Evolutionary conservation across 1,139 yeast species (phyloP).

Genomic region (Taiozyma onychis): DNA sequence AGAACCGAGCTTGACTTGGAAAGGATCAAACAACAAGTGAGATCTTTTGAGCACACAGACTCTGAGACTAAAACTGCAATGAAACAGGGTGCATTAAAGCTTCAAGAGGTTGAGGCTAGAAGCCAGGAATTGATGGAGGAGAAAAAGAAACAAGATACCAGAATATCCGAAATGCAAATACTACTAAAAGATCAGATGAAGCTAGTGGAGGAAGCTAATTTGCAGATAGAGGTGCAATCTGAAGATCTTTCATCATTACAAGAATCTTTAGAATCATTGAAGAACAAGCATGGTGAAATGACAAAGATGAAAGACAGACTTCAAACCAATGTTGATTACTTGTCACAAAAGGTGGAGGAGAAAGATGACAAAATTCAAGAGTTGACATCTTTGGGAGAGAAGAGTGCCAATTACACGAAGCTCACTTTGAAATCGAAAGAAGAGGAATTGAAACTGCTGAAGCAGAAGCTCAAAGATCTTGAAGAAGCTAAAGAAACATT

Average conservation of each 20-base stretch:
- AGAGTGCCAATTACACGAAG: background rate
- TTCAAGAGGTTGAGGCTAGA: background rate
- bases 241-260: background rate
- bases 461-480: background rate
- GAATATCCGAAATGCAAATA: background rate
- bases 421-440: slow-evolving; percentile 3
- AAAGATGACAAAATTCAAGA: background rate
- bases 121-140: background rate
- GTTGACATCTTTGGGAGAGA: background rate
- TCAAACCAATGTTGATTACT: background rate
- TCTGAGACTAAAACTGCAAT: background rate
- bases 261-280: background rate
- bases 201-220: background rate
- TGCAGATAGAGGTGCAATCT: background rate
- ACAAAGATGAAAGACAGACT: background rate
- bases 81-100: background rate
- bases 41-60: background rate
- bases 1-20: background rate
- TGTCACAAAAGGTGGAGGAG: background rate
- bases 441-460: slow-evolving; percentile 4
- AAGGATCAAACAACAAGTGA: background rate
- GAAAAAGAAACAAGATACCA: background rate
- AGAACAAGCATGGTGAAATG: background rate
- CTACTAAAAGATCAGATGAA: background rate
- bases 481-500: background rate